Base-by-base conservation (phyloP, 768 basidiomycete species). In the Floccularia luteovirens region DNA sequence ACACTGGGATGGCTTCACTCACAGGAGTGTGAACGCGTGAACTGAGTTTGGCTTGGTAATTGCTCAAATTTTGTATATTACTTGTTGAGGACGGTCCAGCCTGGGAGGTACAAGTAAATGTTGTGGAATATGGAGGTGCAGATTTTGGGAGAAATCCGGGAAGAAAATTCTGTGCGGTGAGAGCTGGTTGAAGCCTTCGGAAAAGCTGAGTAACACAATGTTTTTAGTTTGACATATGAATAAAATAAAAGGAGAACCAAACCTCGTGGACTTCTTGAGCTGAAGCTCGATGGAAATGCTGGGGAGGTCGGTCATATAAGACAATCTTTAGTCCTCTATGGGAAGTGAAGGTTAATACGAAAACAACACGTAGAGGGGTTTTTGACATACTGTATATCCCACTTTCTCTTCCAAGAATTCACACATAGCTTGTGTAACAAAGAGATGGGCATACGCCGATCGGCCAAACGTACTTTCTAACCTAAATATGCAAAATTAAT, bases 351-450 rank as follows among this genome's bases (percentile, higher is more conserved):
- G 36, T 27, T 25, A 30, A 3, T 8, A n/a, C 20, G 23, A 10
- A n/a, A 33, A 30, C 22, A 36, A 25, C 19, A 37, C 7, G 27
- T 6, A 31, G 11, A 27, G 46, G 40, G 3, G 16, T 3, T n/a
- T n/a, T n/a, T n/a, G n/a, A 68, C 86, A 33, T 50, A 93, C 92
- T 75, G 62, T 6, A 98, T 63, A 31, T 75, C 59, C 86, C 90
- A 97, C n/a, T 39, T 85, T 69, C 27, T 73, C 61, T 4, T 74
- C 66, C 16, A 99, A 65, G 45, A 70, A 66, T 30, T 84, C 73
- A 39, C 66, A 74, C 88, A 99, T 92, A 3, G 90, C 90, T 31
- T 72, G 60, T 1, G 96, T 96, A 14, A 99, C 96, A 56, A 96
- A 97, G 1, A 99, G 55, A 52, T 99, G 96, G 0, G 87, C 90